A percentile compares a stretch with the other conserved stretches of the same genome.
Conservation (phyloP, 108 stramenopile genomes). For the Conticribra guillardii region DNA sequence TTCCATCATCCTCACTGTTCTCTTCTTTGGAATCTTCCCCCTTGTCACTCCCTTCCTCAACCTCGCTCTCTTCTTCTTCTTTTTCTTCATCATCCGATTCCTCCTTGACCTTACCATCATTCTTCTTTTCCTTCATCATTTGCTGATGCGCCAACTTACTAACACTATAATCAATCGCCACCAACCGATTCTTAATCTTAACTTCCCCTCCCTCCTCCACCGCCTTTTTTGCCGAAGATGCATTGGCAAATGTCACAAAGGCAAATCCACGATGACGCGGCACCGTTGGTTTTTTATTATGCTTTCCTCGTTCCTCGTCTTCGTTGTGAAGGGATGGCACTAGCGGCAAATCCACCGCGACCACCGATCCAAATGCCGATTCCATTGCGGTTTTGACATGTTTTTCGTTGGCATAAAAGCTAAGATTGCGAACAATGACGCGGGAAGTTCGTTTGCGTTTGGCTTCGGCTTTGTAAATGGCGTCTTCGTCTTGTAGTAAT, state of each 20-base stretch:
- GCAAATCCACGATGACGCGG: constrained; percentile 87
- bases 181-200: constrained; percentile 81
- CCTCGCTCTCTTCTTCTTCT: constrained; percentile 24
- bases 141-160: constrained; percentile 77
- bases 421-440: constrained; percentile 90
- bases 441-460: constrained; percentile 71
- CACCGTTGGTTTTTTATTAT: constrained; percentile 1
- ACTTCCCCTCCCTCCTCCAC: constrained; percentile 58
- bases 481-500: no score
- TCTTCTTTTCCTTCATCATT: constrained; percentile 43
- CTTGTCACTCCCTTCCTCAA: constrained; percentile 36
- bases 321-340: constrained; percentile 51
- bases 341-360: constrained; percentile 81
- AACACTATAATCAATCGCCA: constrained; percentile 83
- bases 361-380: constrained; percentile 65
- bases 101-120: constrained; percentile 25
- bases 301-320: constrained; percentile 11
- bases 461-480: constrained; percentile 8
- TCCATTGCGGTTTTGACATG: constrained; percentile 72
- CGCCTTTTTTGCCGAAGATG: constrained; percentile 54
- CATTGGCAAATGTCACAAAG: constrained; percentile 89
- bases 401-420: constrained; percentile 80
- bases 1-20: constrained; percentile 27
- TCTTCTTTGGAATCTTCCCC: constrained; percentile 41
- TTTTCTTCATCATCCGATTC: constrained; percentile 12